A percentile compares a stretch with the other conserved stretches of the same genome.
phyloP scores from a whole-genome alignment of 306 rosid genomes.

The Trichosanthes cucumerina region DNA sequence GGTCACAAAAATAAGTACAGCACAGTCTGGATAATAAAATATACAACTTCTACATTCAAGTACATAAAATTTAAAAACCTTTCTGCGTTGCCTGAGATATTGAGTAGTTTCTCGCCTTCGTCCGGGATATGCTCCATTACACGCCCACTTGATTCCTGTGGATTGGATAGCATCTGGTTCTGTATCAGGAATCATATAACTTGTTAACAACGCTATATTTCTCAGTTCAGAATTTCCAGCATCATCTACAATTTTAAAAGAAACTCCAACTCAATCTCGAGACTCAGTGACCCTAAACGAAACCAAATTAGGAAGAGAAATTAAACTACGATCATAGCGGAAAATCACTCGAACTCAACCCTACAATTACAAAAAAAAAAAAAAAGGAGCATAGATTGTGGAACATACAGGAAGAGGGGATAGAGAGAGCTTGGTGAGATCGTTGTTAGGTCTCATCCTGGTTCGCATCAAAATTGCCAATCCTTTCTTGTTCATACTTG shows the following conservation, averaged over 20 bases:
- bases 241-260: background rate
- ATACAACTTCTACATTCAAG: background rate
- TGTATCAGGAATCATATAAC: conserved; percentile 11
- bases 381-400: background rate
- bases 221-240: background rate
- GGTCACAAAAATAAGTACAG: background rate
- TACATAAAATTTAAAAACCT: conserved; percentile 27
- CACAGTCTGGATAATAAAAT: background rate
- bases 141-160: conserved; percentile 24
- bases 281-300: background rate
- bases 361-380: background rate
- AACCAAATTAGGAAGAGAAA: background rate
- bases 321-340: background rate
- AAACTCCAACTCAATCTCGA: background rate
- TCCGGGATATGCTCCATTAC: conserved; percentile 7
- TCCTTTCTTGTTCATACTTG: conserved; percentile 52
- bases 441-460: conserved; percentile 61
- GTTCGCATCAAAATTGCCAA: conserved; percentile 78
- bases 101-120: conserved; percentile 20
- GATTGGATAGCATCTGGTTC: conserved; percentile 33
- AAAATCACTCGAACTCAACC: background rate
- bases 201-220: background rate
- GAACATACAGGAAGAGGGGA: conserved; percentile 54
- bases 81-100: conserved; percentile 26
- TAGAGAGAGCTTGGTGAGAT: conserved; percentile 36